Evolutionary conservation across 306 rosid species (phyloP).

Genomic region (Pyrus bretschneideri): DNA sequence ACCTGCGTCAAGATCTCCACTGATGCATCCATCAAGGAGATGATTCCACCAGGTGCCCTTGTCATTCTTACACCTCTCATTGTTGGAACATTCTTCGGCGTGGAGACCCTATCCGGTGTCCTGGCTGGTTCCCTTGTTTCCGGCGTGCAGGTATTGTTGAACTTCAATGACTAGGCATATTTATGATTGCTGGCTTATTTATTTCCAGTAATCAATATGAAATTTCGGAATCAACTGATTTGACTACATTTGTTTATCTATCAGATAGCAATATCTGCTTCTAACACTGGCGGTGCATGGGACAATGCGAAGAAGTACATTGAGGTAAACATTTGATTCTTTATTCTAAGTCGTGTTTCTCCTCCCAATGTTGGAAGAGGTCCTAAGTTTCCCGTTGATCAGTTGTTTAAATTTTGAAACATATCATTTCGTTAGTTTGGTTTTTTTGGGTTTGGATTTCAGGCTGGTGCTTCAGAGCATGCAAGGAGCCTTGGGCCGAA

Average conservation of each 20-base stretch:
- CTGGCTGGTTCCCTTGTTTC: slow-evolving; percentile 76
- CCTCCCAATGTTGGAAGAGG: no score
- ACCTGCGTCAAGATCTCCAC: slow-evolving; percentile 79
- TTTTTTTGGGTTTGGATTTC: slow-evolving; percentile 1
- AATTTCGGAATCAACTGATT: neutral
- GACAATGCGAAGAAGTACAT: slow-evolving; percentile 80
- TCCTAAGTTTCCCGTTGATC: no score
- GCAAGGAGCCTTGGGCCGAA: slow-evolving; percentile 64
- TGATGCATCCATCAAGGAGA: slow-evolving; percentile 82
- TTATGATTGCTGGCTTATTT: neutral
- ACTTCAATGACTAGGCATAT: neutral
- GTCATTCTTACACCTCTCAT: slow-evolving; percentile 84
- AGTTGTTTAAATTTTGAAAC: neutral
- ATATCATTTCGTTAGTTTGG: no score
- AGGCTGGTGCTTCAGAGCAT: slow-evolving; percentile 72
- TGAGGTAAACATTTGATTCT: slow-evolving; percentile 25
- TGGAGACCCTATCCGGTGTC: slow-evolving; percentile 71
- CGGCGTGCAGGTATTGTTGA: slow-evolving; percentile 61
- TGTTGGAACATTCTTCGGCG: slow-evolving; percentile 63
- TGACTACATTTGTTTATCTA: no score
- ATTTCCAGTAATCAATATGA: neutral
- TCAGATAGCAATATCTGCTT: slow-evolving; percentile 67
- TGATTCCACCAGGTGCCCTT: slow-evolving; percentile 84
- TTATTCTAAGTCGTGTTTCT: neutral
- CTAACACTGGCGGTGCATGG: slow-evolving; percentile 78